A percentile compares a stretch with the other conserved stretches of the same genome.
Conservation (phyloP, 2,329 filamentous ascomycete species). For the Calonectria pteridis region DNA sequence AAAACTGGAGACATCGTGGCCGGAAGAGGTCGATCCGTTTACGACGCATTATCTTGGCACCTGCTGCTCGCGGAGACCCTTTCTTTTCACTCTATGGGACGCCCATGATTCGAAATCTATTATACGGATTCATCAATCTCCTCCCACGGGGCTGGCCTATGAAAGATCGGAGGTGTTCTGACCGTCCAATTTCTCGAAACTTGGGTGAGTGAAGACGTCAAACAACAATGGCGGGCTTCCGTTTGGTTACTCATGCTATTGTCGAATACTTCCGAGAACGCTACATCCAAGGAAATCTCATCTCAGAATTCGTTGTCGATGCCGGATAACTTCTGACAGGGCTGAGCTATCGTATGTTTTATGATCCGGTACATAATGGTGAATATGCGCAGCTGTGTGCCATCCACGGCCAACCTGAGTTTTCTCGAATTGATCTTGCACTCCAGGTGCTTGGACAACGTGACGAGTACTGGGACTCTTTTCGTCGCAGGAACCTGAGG, state of each 20-base stretch:
- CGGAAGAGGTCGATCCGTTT: too few relatives aligned
- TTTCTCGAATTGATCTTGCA: not conserved
- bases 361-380: not conserved
- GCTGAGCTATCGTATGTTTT: not conserved
- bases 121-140: not conserved
- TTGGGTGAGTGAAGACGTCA: not conserved
- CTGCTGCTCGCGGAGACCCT: not conserved
- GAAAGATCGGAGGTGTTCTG: not conserved
- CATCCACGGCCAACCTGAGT: not conserved
- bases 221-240: not conserved
- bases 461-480: not conserved
- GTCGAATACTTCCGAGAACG: not conserved
- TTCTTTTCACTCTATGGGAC: not conserved
- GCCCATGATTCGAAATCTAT: not conserved
- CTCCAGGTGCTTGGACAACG: not conserved
- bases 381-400: not conserved
- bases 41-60: too few relatives aligned
- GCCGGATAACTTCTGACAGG: not conserved
- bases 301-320: not conserved
- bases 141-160: not conserved
- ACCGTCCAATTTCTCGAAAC: not conserved
- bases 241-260: not conserved
- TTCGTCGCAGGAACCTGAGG: not conserved
- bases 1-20: too few relatives aligned
- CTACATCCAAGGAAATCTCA: not conserved